Conservation (phyloP, 2,329 filamentous ascomycete genomes). For the Botryotinia globosa region DNA sequence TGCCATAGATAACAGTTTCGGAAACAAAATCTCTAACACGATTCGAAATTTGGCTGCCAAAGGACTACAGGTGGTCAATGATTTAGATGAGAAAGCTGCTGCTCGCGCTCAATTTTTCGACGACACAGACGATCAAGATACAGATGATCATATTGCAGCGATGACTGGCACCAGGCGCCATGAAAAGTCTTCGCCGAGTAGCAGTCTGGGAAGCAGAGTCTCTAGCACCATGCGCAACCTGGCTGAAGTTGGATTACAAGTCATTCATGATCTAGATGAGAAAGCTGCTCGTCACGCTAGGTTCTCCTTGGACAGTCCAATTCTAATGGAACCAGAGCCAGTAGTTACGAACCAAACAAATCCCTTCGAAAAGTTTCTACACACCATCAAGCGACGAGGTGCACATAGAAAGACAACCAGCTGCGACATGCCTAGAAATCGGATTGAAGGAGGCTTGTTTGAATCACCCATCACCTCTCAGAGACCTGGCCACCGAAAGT, state of each 20-base stretch:
- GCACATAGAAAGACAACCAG: constrained; percentile 45
- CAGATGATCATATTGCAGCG: neutral
- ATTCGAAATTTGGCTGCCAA: neutral
- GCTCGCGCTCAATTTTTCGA: constrained; percentile 6
- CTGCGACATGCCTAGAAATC: constrained; percentile 34
- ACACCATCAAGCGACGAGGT: constrained; percentile 56
- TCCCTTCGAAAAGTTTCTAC: constrained; percentile 73
- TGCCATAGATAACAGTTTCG: neutral
- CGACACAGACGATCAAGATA: neutral
- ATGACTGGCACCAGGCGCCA: neutral
- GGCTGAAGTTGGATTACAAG: constrained; percentile 42
- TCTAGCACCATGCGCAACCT: constrained; percentile 45
- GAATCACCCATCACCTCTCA: constrained; percentile 42
- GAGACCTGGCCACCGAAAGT: constrained; percentile 49
- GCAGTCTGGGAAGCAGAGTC: constrained; percentile 36
- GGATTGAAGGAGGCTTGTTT: constrained; percentile 25
- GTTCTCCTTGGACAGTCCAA: constrained; percentile 32
- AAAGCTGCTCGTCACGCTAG: constrained; percentile 21
- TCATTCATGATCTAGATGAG: constrained; percentile 26
- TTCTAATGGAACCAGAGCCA: constrained; percentile 21
- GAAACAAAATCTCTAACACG: constrained; percentile 3
- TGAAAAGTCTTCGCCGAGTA: constrained; percentile 29
- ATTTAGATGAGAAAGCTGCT: constrained; percentile 10
- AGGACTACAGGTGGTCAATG: constrained; percentile 5
- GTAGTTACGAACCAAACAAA: constrained; percentile 23